A percentile compares a stretch with the other conserved stretches of the same genome.
Evolutionary conservation across 768 basidiomycete species (phyloP).

Genomic region (Xerocomellus dryophilus): DNA sequence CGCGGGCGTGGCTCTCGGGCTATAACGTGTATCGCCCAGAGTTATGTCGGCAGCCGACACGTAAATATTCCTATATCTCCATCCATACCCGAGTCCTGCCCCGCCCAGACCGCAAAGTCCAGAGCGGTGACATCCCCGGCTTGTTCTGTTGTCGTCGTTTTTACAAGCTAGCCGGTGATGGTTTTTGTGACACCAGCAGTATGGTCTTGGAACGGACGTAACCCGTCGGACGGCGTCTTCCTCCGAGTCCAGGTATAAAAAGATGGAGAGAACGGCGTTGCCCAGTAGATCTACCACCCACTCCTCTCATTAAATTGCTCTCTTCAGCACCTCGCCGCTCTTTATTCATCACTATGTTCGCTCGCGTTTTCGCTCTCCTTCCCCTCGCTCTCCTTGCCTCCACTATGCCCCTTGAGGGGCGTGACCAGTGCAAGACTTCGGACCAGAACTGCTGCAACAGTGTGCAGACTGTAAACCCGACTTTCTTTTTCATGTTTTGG

Average conservation of each 20-base stretch:
- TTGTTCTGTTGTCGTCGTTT: no score
- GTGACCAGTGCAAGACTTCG: constrained; percentile 1
- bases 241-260: constrained; percentile 16
- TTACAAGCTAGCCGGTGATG: neutral
- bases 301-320: neutral
- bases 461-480: neutral
- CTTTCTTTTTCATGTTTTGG: neutral
- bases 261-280: neutral
- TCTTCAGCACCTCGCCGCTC: neutral
- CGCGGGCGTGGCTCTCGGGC: no score
- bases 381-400: constrained; percentile 17
- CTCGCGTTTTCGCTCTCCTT: constrained; percentile 18
- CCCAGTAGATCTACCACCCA: neutral
- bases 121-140: no score
- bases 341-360: constrained; percentile 7
- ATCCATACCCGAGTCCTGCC: no score
- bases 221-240: neutral
- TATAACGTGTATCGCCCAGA: no score
- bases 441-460: constrained; percentile 11
- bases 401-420: constrained; percentile 3
- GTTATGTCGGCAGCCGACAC: no score
- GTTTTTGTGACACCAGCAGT: no score
- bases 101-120: no score
- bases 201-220: neutral
- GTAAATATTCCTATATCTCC: no score